Conservation (phyloP, 371 early-diverging fungal species). For the Blastocladiella emersonii region DNA sequence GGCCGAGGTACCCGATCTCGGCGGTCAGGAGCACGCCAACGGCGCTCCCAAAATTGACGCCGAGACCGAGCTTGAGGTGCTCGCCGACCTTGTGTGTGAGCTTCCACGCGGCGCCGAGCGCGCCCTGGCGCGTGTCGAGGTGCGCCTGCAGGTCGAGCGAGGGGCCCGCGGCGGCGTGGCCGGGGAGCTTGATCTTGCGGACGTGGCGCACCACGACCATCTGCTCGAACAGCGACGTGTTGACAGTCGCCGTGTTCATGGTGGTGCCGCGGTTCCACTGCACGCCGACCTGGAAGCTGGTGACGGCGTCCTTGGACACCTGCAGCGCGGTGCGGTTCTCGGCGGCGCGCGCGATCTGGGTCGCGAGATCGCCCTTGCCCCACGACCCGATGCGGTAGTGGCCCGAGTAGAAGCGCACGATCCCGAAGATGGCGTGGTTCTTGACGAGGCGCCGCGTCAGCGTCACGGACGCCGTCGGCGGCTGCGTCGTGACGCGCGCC, state of each 20-base stretch:
- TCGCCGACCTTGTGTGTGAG: neutral
- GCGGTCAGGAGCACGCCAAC: neutral
- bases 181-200: neutral
- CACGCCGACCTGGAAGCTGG: neutral
- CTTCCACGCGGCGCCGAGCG: neutral
- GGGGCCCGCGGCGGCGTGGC: neutral
- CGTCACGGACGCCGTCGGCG: neutral
- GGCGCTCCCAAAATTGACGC: neutral
- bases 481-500: neutral
- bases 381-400: neutral
- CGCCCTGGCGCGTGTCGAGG: neutral
- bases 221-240: neutral
- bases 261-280: neutral
- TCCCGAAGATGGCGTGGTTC: neutral
- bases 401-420: slow-evolving; percentile 4
- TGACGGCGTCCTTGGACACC: neutral
- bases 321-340: neutral
- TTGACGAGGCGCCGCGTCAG: neutral
- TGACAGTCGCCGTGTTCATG: neutral
- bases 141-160: neutral
- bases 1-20: neutral
- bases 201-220: neutral
- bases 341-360: neutral
- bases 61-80: neutral
- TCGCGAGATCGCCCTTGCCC: neutral